phyloP scores from a whole-genome alignment of 768 basidiomycete genomes.

The Psilocybe tampanensis region DNA sequence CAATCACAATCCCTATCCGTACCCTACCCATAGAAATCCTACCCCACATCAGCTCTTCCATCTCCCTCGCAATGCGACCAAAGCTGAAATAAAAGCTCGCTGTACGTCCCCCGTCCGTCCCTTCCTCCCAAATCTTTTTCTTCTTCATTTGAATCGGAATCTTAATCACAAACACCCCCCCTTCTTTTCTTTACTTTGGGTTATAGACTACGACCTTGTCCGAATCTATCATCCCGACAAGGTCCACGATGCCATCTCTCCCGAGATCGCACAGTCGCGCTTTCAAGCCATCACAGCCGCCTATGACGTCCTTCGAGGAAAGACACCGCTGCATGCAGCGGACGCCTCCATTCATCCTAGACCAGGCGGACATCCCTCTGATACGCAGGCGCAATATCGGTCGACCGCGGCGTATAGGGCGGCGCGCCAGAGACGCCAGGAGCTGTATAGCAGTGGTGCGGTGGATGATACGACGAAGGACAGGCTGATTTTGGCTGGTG shows the following conservation, averaged over 20 bases:
- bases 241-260: constrained; percentile 37
- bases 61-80: constrained; percentile 52
- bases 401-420: constrained; percentile 42
- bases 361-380: constrained; percentile 12
- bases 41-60: constrained; percentile 69
- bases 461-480: constrained; percentile 73
- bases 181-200: not conserved
- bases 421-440: constrained; percentile 44
- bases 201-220: constrained; percentile 76
- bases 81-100: constrained; percentile 56
- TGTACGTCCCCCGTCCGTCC: constrained; percentile 44
- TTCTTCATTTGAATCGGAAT: not conserved
- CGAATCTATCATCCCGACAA: constrained; percentile 81
- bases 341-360: constrained; percentile 12
- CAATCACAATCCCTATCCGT: constrained; percentile 42
- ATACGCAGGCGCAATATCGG: constrained; percentile 27
- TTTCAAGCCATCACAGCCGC: constrained; percentile 73
- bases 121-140: too few relatives aligned
- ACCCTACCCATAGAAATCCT: constrained; percentile 50
- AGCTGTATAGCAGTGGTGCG: constrained; percentile 51
- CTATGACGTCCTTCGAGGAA: constrained; percentile 65
- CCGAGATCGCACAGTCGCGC: constrained; percentile 57
- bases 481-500: constrained; percentile 54
- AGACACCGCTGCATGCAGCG: constrained; percentile 28
- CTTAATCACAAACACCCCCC: too few relatives aligned